Evolutionary conservation across 495 filamentous ascomycete genomes (phyloP), one percentile per base, ranked within the genome.

Genomic region (Penicillium antarcticum): DNA sequence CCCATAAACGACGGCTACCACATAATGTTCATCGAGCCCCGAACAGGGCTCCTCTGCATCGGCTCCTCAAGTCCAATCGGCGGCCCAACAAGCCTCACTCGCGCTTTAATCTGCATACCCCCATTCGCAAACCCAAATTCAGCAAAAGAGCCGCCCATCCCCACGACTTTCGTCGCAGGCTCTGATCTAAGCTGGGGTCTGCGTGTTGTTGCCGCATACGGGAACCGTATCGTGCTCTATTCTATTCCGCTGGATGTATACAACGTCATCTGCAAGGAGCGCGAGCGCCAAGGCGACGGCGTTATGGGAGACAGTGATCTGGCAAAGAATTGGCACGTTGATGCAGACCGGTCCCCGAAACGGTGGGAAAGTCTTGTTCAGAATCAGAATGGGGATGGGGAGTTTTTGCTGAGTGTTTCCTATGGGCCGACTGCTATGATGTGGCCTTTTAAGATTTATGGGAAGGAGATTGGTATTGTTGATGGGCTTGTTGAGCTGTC

Each of bases 1-100:
- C 87, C 87, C 1, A 68, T 88, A 37, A 83, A 83, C 53, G 87
- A 89, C 63, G 85, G 87, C 1, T 72, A 80, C 35, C 83, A 89
- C 53, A 72, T 91, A 29, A 66, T 89, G 18, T 91, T 87, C 68
- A 83, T 82, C 8, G 86, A 89, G 51, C 85, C 86, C 4, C 67
- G 67, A 6, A 80, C 76, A 16, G 77, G 74, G 6, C 49, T 74
- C 3, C 71, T 89, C n/a, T 87, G 80, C 55, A 71, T 91, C 4
- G 86, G 87, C 4, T 80, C 76, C 46, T 84, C 88, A 66, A 74
- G 82, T 1, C 85, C 82, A n/a, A 66, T 81, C 18, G 81, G 78
- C 13, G 75, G 77, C 12, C 69, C 70, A 12, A 73, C 76, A 8
- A 80, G 75, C 56, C 63, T 83, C 7, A 70, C 65, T 0, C 64